Conservation (phyloP, 805 yeast genomes). For the Kazachstania kunashirensis region DNA sequence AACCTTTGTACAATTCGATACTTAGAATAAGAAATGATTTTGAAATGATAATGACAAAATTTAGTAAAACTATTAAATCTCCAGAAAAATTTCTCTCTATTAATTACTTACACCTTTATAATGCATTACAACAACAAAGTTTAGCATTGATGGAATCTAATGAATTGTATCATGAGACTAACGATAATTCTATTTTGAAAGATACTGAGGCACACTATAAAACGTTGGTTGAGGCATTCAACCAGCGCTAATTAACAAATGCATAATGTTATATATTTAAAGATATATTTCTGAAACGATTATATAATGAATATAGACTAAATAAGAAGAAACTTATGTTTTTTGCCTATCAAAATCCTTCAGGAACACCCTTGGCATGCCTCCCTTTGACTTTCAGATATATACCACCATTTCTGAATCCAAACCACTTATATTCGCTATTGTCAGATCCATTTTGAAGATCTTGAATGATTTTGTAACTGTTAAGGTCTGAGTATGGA, state of each 20-base stretch:
- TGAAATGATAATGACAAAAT: constrained; percentile 66
- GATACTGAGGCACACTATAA: constrained; percentile 26
- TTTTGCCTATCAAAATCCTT: constrained; percentile 47
- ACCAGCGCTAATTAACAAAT: constrained; percentile 11
- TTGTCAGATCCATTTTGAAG: constrained; percentile 39
- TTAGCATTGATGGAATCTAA: constrained; percentile 6
- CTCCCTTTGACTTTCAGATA: constrained; percentile 34
- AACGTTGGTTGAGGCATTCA: constrained; percentile 26
- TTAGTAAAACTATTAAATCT: constrained; percentile 45
- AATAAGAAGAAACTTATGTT: background rate
- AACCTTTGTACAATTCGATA: constrained; percentile 66
- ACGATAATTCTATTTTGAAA: constrained; percentile 16
- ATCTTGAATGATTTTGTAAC: constrained; percentile 57
- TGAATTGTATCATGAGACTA: constrained; percentile 2
- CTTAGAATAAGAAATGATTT: constrained; percentile 66
- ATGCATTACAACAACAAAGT: constrained; percentile 20
- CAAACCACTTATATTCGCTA: constrained; percentile 40
- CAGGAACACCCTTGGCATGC: constrained; percentile 83
- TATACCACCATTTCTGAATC: constrained; percentile 41
- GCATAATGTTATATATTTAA: background rate
- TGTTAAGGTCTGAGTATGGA: constrained; percentile 75
- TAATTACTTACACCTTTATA: constrained; percentile 30
- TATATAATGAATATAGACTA: background rate
- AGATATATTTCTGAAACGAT: background rate
- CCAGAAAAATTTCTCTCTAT: constrained; percentile 65